Conservation (phyloP, 768 basidiomycete genomes). For the Hygrocybe punicea region DNA sequence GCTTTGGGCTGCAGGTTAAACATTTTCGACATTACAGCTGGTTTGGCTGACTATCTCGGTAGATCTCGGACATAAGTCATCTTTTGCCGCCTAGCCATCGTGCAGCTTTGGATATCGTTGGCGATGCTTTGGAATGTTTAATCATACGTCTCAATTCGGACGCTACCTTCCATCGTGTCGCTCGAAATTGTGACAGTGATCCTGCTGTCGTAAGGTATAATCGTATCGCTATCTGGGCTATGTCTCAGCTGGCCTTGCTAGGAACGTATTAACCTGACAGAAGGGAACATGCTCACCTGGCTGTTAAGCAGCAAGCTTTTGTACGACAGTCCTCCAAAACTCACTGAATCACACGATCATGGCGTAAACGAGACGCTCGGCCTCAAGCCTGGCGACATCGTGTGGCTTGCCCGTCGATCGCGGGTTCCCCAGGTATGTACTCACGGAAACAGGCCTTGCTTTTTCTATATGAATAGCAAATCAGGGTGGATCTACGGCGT, state of each 20-base stretch:
- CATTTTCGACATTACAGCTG: background rate
- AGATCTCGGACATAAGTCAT: constrained; percentile 48
- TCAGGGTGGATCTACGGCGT: constrained; percentile 82
- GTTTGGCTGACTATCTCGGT: constrained; percentile 9
- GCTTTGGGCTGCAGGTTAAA: constrained; percentile 79
- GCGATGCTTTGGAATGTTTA: constrained; percentile 45
- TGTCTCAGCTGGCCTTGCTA: constrained; percentile 22
- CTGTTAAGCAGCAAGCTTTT: constrained; percentile 36
- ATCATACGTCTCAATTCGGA: constrained; percentile 42
- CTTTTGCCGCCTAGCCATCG: constrained; percentile 34
- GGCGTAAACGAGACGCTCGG: constrained; percentile 42
- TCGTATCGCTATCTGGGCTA: background rate
- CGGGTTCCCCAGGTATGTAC: constrained; percentile 50
- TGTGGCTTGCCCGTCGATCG: constrained; percentile 57
- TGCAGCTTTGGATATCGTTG: constrained; percentile 24
- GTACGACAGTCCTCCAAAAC: constrained; percentile 19
- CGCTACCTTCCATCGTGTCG: constrained; percentile 41
- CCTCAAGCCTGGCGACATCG: constrained; percentile 48
- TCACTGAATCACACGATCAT: constrained; percentile 24
- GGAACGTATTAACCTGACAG: constrained; percentile 52
- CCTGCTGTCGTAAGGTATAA: constrained; percentile 28
- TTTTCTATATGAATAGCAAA: constrained; percentile 20
- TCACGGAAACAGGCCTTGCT: constrained; percentile 4
- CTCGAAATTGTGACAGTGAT: constrained; percentile 32
- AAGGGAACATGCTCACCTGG: constrained; percentile 47